Percentiles rank a stretch among this genome's conserved stretches.
Conservation (phyloP, 176 grass and related monocot genomes). For the Musa beccarii region DNA sequence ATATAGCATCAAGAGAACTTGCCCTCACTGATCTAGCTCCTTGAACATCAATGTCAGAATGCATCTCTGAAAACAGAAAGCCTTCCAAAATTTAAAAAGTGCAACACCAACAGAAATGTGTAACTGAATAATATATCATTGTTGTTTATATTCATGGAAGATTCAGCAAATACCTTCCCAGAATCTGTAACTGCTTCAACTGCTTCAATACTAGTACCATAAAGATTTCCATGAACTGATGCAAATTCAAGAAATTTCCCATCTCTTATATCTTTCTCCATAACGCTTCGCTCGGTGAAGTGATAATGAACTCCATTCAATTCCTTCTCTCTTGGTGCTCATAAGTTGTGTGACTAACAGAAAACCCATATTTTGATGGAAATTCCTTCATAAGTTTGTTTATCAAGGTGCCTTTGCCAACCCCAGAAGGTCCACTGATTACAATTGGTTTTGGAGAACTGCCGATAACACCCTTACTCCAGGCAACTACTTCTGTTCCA, state of each 20-base stretch:
- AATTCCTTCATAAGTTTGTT: slow-evolving; percentile 91
- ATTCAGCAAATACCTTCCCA: slow-evolving; percentile 57
- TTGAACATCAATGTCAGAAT: slow-evolving; percentile 99
- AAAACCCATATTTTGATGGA: slow-evolving; percentile 88
- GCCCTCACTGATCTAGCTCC: slow-evolving; percentile 88
- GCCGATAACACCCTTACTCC: slow-evolving; percentile 66
- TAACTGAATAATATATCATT: slow-evolving; percentile 13
- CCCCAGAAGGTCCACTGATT: slow-evolving; percentile 92
- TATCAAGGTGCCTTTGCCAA: slow-evolving; percentile 96
- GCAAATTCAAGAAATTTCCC: slow-evolving; percentile 94
- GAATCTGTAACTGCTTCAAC: slow-evolving; percentile 91
- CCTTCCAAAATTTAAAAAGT: slow-evolving; percentile 3
- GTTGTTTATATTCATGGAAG: slow-evolving; percentile 7
- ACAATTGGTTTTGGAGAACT: slow-evolving; percentile 71
- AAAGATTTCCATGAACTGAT: slow-evolving; percentile 87
- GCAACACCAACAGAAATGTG: slow-evolving; percentile 1
- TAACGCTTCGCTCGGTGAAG: slow-evolving; percentile 54
- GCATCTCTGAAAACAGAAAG: slow-evolving; percentile 73
- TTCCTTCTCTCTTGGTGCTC: slow-evolving; percentile 83
- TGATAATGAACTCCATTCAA: slow-evolving; percentile 90
- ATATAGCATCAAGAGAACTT: slow-evolving; percentile 85
- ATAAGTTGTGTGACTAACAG: slow-evolving; percentile 96
- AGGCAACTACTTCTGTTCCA: slow-evolving; percentile 60
- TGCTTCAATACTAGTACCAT: slow-evolving; percentile 62
- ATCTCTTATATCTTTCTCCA: slow-evolving; percentile 79